Conservation (phyloP, 257 asterid genomes). For the Solanum raphanifolium region DNA sequence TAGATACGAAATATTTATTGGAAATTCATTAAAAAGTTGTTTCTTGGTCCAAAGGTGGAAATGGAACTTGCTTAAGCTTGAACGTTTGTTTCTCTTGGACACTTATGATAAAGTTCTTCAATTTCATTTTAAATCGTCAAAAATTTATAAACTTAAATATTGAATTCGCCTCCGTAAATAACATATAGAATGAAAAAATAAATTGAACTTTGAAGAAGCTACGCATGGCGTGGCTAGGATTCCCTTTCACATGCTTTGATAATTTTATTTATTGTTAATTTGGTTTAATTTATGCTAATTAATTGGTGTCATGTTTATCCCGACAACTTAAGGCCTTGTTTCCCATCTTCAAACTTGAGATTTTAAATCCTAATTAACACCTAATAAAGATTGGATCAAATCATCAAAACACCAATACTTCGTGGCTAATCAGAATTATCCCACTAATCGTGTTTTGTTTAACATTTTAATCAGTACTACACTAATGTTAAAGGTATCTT, state of each 20-base stretch:
- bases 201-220: not conserved
- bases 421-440: not conserved
- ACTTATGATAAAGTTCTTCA: no score
- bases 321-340: not conserved
- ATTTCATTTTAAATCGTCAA: no score
- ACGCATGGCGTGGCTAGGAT: not conserved
- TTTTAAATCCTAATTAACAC: not conserved
- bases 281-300: not conserved
- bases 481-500: not conserved
- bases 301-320: constrained; percentile 1
- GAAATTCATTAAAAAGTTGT: no score
- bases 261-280: not conserved
- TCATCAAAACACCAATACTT: not conserved
- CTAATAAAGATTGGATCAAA: not conserved
- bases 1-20: no score
- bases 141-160: no score
- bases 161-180: no score
- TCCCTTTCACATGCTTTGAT: constrained; percentile 1
- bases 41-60: no score
- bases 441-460: not conserved
- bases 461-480: not conserved
- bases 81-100: no score
- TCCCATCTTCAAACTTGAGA: not conserved
- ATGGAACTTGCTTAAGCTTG: no score
- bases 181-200: not conserved